Percentiles rank a stretch among this genome's conserved stretches.
Conservation (phyloP, 1,139 yeast genomes). For the Zhuliangozyma parablackwelliae region DNA sequence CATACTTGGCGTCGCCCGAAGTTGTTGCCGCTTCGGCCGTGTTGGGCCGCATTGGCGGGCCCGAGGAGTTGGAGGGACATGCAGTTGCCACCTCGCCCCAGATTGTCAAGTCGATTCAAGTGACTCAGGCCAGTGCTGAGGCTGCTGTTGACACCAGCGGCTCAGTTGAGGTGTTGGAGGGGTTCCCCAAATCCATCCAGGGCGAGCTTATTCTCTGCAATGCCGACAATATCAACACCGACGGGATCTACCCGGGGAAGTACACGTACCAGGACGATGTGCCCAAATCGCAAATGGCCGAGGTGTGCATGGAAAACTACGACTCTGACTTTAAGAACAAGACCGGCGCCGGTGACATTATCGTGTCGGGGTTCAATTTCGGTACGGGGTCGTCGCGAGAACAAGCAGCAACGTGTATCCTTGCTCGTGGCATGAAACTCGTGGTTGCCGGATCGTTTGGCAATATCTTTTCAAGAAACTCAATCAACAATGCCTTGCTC, state of each 20-base stretch:
- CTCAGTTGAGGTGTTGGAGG: conserved; percentile 66
- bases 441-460: conserved; percentile 98
- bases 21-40: conserved; percentile 98
- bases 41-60: conserved; percentile 87
- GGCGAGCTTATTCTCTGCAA: conserved; percentile 95
- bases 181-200: conserved; percentile 81
- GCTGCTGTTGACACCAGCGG: conserved; percentile 27
- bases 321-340: conserved; percentile 80
- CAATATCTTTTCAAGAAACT: conserved; percentile 90
- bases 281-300: conserved; percentile 91
- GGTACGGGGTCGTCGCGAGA: conserved; percentile 99
- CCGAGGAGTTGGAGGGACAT: conserved; percentile 72
- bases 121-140: conserved; percentile 26
- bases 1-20: conserved; percentile 94
- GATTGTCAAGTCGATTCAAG: conserved; percentile 44
- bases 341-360: conserved; percentile 83
- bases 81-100: conserved; percentile 44
- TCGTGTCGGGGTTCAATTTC: conserved; percentile 88
- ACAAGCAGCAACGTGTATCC: conserved; percentile 95
- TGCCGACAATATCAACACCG: conserved; percentile 96
- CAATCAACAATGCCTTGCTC: conserved; percentile 90
- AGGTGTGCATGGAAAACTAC: conserved; percentile 98
- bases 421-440: conserved; percentile 88
- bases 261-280: conserved; percentile 98
- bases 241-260: conserved; percentile 98